Base-by-base conservation (phyloP, 148 eudicot species). In the Heliamphora exappendiculata region DNA sequence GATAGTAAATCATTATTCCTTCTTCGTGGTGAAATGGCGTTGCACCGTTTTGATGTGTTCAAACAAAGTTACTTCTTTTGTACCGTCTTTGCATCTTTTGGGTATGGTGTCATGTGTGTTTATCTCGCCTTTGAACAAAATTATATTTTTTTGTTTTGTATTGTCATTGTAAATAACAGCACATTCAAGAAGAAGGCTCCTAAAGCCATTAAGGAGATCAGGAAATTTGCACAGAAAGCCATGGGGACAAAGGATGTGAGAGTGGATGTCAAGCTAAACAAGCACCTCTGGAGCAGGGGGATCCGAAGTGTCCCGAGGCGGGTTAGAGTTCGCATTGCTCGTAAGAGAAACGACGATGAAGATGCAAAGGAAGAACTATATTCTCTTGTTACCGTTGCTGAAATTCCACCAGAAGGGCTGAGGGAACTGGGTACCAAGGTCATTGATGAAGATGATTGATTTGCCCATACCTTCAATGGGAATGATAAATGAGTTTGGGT, bases 181-280 rank as follows among this genome's bases (percentile, higher is more conserved):
- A 88, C 91, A 20, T 88, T 89, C 84, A 87, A 89, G 88, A 89
- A 89, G 88, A 89, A 89, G 84, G 92, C 88, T 33, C 90, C 92
- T 9, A 89, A 83, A 6, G 92, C 90, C 62, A 89, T 89, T 14
- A 87, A 89, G 80, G 92, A 89, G 78, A 89, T 89, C 54, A 85
- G 87, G 77, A 89, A 85, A 76, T 89, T 89, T 67, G 87, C 89
- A 1, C 76, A 85, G 78, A 89, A 77, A 54, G 90, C 88, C 29
- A 87, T 89, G 88, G 92, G 92, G 11, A 88, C 91, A 1, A 76
- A 62, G n/a, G 91, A 86, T 72, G 91, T 86, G 26, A 83, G 89
- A 24, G 91, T 88, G 54, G 91, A 88, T 39, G 91, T 88, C 37
- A 88, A 88, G 85, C 82, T 88, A 14, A 88, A 88, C 89, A 88